Evolutionary conservation across 2,329 filamentous ascomycete species (phyloP).

Genomic region (Grosmannia huntii): DNA sequence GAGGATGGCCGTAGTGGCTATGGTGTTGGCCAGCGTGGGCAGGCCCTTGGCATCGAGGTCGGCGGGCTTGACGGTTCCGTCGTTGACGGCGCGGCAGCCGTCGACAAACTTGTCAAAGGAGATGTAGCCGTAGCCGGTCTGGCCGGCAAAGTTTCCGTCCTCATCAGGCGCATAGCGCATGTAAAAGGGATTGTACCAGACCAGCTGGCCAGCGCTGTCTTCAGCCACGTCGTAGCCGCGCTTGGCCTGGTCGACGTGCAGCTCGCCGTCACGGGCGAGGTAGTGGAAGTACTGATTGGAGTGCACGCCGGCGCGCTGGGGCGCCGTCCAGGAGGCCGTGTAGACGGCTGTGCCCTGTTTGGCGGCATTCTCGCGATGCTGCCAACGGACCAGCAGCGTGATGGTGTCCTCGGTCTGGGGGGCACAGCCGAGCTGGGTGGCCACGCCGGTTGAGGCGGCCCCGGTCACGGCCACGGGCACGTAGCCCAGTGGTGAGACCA

Average conservation of each 20-base stretch:
- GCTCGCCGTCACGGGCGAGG: constrained; percentile 71
- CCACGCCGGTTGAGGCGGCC: constrained; percentile 65
- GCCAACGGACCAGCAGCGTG: constrained; percentile 80
- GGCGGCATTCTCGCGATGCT: constrained; percentile 51
- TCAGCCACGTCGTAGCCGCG: constrained; percentile 90
- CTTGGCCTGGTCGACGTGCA: constrained; percentile 81
- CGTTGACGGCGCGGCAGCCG: constrained; percentile 66
- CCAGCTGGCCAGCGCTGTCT: constrained; percentile 54
- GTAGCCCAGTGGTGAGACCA: constrained; percentile 64
- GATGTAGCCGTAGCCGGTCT: constrained; percentile 85
- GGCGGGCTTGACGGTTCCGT: constrained; percentile 56
- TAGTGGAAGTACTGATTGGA: constrained; percentile 97
- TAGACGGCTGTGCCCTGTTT: constrained; percentile 80
- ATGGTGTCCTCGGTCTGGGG: constrained; percentile 85
- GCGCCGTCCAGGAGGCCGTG: constrained; percentile 89
- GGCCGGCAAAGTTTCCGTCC: constrained; percentile 85
- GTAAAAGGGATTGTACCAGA: constrained; percentile 92
- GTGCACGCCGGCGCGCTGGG: constrained; percentile 86
- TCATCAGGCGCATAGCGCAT: constrained; percentile 92
- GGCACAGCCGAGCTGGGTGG: constrained; percentile 65
- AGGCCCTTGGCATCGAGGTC: constrained; percentile 70
- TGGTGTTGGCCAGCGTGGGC: constrained; percentile 77
- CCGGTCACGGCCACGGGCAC: constrained; percentile 68
- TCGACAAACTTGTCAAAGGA: constrained; percentile 96
- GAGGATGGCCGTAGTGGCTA: constrained; percentile 83